Evolutionary conservation across 2,329 filamentous ascomycete species (phyloP).

Genomic region (Monosporascus sp.): DNA sequence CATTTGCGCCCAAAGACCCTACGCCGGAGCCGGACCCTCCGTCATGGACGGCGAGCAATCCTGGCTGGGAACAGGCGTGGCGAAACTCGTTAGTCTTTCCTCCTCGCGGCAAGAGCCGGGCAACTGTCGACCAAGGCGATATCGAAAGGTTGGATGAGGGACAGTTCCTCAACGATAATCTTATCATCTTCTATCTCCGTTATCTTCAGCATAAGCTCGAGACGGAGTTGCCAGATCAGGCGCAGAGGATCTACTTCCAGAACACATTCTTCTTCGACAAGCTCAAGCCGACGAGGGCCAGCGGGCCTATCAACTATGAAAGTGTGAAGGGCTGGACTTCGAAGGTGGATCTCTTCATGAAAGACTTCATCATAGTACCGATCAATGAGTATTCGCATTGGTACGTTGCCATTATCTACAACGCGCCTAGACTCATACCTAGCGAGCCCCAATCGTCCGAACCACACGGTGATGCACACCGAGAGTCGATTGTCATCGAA

Average conservation of each 20-base stretch:
- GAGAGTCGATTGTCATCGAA: slow-evolving; percentile 8
- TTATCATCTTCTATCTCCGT: slow-evolving; percentile 83
- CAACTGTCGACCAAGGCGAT: slow-evolving; percentile 65
- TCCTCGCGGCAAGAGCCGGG: slow-evolving; percentile 50
- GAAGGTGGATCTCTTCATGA: slow-evolving; percentile 75
- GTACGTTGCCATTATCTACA: slow-evolving; percentile 95
- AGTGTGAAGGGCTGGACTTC: slow-evolving; percentile 85
- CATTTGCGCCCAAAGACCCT: slow-evolving; percentile 10
- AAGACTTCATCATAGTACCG: slow-evolving; percentile 86
- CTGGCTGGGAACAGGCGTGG: slow-evolving; percentile 49
- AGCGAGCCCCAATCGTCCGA: slow-evolving; percentile 3
- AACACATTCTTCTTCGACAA: slow-evolving; percentile 89
- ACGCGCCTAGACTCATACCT: slow-evolving; percentile 60
- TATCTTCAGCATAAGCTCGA: slow-evolving; percentile 61
- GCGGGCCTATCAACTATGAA: slow-evolving; percentile 69
- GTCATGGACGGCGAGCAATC: slow-evolving; percentile 47
- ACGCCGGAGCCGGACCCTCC: slow-evolving; percentile 17
- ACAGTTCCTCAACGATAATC: slow-evolving; percentile 86
- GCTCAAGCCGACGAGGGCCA: slow-evolving; percentile 55
- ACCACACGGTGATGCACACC: neutral
- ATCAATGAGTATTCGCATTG: slow-evolving; percentile 86
- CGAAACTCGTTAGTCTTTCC: slow-evolving; percentile 58
- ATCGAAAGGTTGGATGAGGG: slow-evolving; percentile 75
- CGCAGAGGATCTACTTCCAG: slow-evolving; percentile 74
- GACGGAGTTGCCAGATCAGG: slow-evolving; percentile 46